These are phyloP conservation scores for Chrysochromulina parva DNA, from an alignment of 78 protist genomes.

Conservation along the genomic window DNA sequence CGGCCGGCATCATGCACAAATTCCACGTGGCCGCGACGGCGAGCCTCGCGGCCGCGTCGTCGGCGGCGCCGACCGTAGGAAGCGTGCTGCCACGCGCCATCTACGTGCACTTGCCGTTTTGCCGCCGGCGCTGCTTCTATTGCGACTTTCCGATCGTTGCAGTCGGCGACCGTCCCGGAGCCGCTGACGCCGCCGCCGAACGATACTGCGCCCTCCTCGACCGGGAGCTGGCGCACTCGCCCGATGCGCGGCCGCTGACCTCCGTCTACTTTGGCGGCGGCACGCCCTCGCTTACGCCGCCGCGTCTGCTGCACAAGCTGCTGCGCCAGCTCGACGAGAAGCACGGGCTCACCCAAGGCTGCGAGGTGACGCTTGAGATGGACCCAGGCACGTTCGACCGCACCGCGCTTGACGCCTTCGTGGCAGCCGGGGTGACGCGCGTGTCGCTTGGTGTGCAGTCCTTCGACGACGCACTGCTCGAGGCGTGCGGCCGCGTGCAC, in stretches of 20 bases:
- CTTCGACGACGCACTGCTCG: background rate
- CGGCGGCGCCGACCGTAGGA: too few species aligned
- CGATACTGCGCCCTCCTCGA: background rate
- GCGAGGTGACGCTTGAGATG: conserved; percentile 22
- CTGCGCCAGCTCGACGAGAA: background rate
- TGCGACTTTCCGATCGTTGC: conserved; percentile 4
- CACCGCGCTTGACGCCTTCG: background rate
- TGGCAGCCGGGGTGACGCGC: background rate
- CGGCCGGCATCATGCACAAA: too few species aligned
- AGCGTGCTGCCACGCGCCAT: background rate
- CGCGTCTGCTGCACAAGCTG: background rate
- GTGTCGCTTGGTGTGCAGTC: conserved; percentile 10
- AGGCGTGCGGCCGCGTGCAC: background rate
- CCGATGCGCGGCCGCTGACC: background rate
- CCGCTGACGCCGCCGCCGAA: background rate
- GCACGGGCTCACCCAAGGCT: background rate
- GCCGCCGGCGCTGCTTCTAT: conserved; percentile 28
- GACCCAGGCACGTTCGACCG: conserved; percentile 26
- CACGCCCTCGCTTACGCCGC: conserved; percentile 21
- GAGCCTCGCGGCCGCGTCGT: too few species aligned
- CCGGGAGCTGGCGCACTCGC: background rate
- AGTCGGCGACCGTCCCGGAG: background rate
- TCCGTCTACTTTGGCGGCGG: conserved; percentile 20
- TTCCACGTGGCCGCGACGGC: too few species aligned
- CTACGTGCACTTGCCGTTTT: conserved; percentile 27